Percentiles rank a stretch among this genome's conserved stretches.
These are phyloP conservation scores for Rhizopogon sp. DNA, from an alignment of 768 basidiomycete species.

Conservation along the genomic window DNA sequence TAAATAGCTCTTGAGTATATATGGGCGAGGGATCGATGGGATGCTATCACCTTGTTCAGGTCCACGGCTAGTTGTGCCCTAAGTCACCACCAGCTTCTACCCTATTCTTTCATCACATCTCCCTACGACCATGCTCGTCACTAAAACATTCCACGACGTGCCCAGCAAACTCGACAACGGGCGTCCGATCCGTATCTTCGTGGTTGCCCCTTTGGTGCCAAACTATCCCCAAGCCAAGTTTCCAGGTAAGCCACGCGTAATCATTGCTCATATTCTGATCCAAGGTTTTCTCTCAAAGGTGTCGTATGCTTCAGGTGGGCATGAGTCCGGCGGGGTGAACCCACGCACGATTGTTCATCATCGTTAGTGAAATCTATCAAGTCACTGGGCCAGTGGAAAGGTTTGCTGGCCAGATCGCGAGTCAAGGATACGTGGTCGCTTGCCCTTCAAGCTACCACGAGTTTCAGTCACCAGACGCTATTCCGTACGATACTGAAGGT, in stretches of 20 bases:
- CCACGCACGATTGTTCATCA: background rate
- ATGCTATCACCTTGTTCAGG: no score
- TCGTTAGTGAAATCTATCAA: conserved; percentile 86
- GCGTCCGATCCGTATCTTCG: conserved; percentile 71
- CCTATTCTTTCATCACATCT: no score
- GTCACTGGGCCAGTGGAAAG: conserved; percentile 97
- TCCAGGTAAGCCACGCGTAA: conserved; percentile 48
- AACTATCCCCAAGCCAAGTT: conserved; percentile 89
- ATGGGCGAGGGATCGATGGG: no score
- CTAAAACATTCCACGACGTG: conserved; percentile 72
- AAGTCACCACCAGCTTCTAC: no score
- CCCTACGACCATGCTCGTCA: conserved; percentile 65
- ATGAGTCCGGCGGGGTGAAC: background rate
- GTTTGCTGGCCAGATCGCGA: conserved; percentile 83
- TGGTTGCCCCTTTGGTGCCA: conserved; percentile 75
- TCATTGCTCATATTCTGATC: background rate
- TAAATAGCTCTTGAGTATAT: no score
- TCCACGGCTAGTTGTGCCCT: no score
- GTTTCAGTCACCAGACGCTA: conserved; percentile 82
- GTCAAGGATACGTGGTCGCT: conserved; percentile 79
- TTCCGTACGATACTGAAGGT: conserved; percentile 88
- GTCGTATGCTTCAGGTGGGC: conserved; percentile 76
- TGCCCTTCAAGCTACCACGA: conserved; percentile 89
- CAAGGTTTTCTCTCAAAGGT: conserved; percentile 35
- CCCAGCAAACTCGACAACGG: conserved; percentile 61